phyloP scores from a whole-genome alignment of 257 asterid species.

The Osmanthus fragrans region DNA sequence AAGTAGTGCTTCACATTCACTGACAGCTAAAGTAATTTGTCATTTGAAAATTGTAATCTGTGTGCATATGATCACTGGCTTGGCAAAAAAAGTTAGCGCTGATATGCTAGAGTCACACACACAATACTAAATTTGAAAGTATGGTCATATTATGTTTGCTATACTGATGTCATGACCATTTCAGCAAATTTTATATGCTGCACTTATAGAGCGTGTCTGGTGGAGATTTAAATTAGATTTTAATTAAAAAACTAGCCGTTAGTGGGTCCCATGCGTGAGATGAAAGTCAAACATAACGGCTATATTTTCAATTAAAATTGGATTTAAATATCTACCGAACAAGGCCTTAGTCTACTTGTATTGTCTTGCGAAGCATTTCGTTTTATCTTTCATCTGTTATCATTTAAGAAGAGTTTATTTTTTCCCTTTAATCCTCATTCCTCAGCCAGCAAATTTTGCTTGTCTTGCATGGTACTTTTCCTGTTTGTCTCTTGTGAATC shows the following conservation, averaged over 20 bases:
- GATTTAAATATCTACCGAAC: too few species aligned
- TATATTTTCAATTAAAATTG: too few species aligned
- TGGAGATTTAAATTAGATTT: too few species aligned
- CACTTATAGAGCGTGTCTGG: too few species aligned
- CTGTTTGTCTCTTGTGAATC: neutral
- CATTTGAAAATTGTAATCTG: neutral
- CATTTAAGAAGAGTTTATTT: neutral
- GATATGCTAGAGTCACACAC: neutral
- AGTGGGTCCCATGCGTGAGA: too few species aligned
- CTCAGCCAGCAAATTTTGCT: neutral
- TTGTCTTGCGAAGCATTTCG: neutral
- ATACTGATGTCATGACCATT: neutral
- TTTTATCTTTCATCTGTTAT: neutral
- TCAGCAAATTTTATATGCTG: neutral
- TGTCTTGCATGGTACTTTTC: neutral
- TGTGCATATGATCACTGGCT: neutral
- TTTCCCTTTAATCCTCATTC: neutral
- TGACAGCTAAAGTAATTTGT: neutral
- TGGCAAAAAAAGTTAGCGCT: neutral
- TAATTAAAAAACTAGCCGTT: too few species aligned
- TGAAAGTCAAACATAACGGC: too few species aligned
- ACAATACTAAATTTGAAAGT: neutral
- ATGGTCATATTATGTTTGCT: neutral
- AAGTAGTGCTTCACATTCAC: neutral
- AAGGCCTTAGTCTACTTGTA: neutral